phyloP scores from a whole-genome alignment of 305 asterid species.

The Petunia hybrid region DNA sequence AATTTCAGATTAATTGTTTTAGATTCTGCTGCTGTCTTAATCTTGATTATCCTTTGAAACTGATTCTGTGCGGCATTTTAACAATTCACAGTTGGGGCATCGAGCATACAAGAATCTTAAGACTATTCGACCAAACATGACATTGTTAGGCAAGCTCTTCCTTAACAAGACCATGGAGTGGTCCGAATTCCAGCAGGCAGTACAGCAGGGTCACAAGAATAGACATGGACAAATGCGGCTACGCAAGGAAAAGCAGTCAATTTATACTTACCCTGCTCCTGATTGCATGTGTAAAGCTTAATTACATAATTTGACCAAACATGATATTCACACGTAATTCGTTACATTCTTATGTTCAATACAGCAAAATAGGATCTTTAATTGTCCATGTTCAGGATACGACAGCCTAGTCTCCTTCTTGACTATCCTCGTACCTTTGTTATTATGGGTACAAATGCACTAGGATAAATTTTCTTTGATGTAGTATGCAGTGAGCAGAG shows the following conservation, averaged over 20 bases:
- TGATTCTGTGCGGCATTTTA: neutral
- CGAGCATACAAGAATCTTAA: slow-evolving; percentile 83
- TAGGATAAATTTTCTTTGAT: neutral
- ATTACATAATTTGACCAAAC: slow-evolving; percentile 26
- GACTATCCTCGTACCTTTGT: neutral
- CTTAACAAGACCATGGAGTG: slow-evolving; percentile 78
- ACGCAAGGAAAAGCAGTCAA: slow-evolving; percentile 75
- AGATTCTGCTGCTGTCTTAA: slow-evolving; percentile 1
- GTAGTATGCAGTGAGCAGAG: neutral
- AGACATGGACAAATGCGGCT: slow-evolving; percentile 87
- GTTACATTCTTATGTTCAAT: neutral
- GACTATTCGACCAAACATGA: slow-evolving; percentile 92
- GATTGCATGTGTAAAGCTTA: slow-evolving; percentile 90
- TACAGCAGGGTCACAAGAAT: slow-evolving; percentile 78
- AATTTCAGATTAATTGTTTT: neutral
- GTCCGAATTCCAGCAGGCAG: slow-evolving; percentile 77
- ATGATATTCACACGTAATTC: slow-evolving; percentile 5
- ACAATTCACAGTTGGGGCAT: slow-evolving; percentile 48
- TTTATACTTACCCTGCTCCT: slow-evolving; percentile 93
- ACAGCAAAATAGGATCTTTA: neutral
- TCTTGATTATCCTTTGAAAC: slow-evolving; percentile 21
- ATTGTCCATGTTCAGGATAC: neutral
- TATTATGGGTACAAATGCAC: neutral
- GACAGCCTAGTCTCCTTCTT: neutral
- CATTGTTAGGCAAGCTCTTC: slow-evolving; percentile 79